Percentiles rank a stretch among this genome's conserved stretches.
Evolutionary conservation across 2,329 filamentous ascomycete species (phyloP).

Genomic region (Cordyceps militaris): DNA sequence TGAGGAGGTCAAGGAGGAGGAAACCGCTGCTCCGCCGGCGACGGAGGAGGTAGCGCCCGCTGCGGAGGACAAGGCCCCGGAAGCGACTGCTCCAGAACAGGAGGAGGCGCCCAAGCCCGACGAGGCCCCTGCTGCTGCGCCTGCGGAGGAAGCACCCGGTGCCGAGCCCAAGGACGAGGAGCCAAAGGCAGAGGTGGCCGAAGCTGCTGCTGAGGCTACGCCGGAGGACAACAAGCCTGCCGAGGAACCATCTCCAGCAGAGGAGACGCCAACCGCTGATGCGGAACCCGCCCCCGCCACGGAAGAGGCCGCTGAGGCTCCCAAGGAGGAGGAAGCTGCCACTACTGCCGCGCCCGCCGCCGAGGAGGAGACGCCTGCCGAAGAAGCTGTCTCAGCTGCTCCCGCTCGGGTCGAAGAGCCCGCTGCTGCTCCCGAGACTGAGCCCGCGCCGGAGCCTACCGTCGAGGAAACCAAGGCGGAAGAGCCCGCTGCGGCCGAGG

Average conservation of each 20-base stretch:
- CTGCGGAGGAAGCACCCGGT: neutral
- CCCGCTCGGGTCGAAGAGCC: neutral
- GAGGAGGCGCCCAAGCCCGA: neutral
- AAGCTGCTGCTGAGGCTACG: neutral
- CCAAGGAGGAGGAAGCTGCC: neutral
- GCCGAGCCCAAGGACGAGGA: constrained; percentile 4
- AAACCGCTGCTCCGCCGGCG: neutral
- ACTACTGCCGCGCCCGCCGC: neutral
- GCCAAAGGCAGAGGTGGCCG: neutral
- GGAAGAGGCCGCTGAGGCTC: neutral
- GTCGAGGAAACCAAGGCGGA: neutral
- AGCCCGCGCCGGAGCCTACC: neutral
- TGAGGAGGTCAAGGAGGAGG: neutral
- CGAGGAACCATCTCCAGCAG: neutral
- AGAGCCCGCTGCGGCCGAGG: neutral
- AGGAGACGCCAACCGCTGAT: neutral
- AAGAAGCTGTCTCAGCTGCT: neutral
- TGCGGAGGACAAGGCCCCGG: neutral
- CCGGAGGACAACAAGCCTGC: neutral
- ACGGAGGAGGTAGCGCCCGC: neutral
- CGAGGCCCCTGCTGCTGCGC: neutral
- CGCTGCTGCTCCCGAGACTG: neutral
- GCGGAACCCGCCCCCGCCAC: neutral
- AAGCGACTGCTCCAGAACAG: neutral
- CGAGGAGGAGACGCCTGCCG: constrained; percentile 1